phyloP scores from a whole-genome alignment of 805 yeast genomes.

The Groenewaldozyma salmanticensis region DNA sequence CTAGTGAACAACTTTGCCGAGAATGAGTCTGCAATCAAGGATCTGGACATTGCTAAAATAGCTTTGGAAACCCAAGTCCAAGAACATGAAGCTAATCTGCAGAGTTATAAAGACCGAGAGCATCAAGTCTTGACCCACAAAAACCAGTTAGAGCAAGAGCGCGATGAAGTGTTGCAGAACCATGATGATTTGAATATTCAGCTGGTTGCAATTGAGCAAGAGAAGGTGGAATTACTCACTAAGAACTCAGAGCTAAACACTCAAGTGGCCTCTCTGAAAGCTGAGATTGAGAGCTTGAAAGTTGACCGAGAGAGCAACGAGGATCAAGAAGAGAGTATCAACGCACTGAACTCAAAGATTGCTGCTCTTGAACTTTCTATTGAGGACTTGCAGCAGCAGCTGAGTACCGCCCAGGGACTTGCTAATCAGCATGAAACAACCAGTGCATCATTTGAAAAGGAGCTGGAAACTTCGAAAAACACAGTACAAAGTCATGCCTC shows the following conservation, averaged over 20 bases:
- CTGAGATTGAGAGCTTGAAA: constrained; percentile 32
- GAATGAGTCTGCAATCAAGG: neutral
- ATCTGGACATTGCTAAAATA: neutral
- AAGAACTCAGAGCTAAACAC: constrained; percentile 17
- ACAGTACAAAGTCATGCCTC: neutral
- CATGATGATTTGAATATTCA: neutral
- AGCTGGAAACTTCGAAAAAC: constrained; percentile 5
- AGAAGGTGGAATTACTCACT: neutral
- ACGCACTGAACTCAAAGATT: constrained; percentile 36
- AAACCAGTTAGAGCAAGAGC: constrained; percentile 1
- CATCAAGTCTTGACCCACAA: neutral
- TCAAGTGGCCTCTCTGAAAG: constrained; percentile 34
- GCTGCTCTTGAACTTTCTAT: constrained; percentile 24
- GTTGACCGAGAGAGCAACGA: no score
- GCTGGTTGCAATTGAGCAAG: neutral
- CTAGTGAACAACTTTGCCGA: neutral
- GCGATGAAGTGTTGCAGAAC: constrained; percentile 1
- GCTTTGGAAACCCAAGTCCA: neutral
- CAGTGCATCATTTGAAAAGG: neutral
- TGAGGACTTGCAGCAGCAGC: constrained; percentile 10
- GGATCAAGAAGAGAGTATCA: no score
- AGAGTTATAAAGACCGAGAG: neutral
- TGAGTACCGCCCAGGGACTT: neutral
- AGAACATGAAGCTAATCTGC: neutral
- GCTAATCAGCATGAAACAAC: neutral